phyloP scores from a whole-genome alignment of 805 yeast genomes.

The Candida fluviatilis region DNA sequence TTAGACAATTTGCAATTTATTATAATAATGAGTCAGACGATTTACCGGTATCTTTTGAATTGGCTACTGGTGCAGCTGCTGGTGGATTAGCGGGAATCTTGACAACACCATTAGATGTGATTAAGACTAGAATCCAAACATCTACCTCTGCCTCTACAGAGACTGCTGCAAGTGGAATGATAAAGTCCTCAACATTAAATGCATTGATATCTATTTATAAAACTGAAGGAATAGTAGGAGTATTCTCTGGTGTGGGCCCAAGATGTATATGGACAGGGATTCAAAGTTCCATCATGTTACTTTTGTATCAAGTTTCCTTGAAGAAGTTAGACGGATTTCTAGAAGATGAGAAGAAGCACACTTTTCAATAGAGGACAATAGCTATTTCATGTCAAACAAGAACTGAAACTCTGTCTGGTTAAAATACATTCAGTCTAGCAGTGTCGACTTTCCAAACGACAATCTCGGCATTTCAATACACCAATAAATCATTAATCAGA shows the following conservation, averaged over 20 bases:
- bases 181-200: slow-evolving; percentile 23
- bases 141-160: slow-evolving; percentile 66
- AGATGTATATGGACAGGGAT: slow-evolving; percentile 94
- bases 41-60: slow-evolving; percentile 57
- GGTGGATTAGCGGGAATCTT: slow-evolving; percentile 88
- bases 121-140: slow-evolving; percentile 91
- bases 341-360: slow-evolving; percentile 1
- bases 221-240: slow-evolving; percentile 72
- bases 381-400: no score
- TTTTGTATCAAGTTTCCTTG: slow-evolving; percentile 77
- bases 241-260: slow-evolving; percentile 95
- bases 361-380: neutral
- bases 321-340: slow-evolving; percentile 40
- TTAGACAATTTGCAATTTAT: slow-evolving; percentile 56
- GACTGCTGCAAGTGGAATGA: slow-evolving; percentile 21
- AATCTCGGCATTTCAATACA: no score
- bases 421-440: no score
- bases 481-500: no score
- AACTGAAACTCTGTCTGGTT: no score
- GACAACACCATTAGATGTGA: slow-evolving; percentile 90
- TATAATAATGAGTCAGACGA: slow-evolving; percentile 33
- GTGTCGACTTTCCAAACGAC: no score
- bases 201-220: slow-evolving; percentile 47
- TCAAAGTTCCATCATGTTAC: slow-evolving; percentile 90
- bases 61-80: slow-evolving; percentile 90